Base-by-base conservation (phyloP, 805 yeast genomes). In the Sugiyamaella marilandica region DNA sequence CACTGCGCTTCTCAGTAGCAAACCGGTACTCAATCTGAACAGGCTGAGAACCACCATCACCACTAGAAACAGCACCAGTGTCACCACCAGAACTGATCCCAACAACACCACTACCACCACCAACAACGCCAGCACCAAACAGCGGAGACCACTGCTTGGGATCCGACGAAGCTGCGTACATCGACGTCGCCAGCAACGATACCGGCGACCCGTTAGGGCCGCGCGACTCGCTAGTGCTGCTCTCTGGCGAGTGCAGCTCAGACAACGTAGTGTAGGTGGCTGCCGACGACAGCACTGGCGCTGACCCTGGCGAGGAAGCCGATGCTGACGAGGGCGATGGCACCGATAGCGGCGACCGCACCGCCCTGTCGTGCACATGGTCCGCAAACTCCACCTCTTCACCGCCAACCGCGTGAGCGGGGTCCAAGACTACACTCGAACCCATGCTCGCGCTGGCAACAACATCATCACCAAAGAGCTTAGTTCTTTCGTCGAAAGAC, bases 81-180 rank as follows among this genome's bases (percentile, higher is more conserved):
- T 32, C 29, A 24, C 7, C 29, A 7, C 29, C 29, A 24, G 29
- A 24, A 24, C 29, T 7, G 16, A 39, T 29, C 26, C 19, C 48
- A 26, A 43, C 21, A 1, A 55, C 11, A 21, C 48, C 29, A 24
- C 29, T 7, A 3, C 7, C 29, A 24, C 29, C 7, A 24, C 7
- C 29, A 24, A 3, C 7, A 24, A 7, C 49, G 26, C 45, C 46
- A 24, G 49, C 32, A 41, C 41, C 56, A 34, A 55, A 55, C 34
- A 55, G 45, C 21, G 58, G 56, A 16, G 52, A 45, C 55, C 55
- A 55, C 34, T 49, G 49, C 43, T 52, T 47, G 39, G 55, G 52
- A 47, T 52, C 57, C 11, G 37, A 31, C 24, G 47, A n/a, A 18
- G 32, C 45, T 7, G 34, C 45, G 26, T 46, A 47, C 54, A 51